phyloP scores from a whole-genome alignment of 345 rosid genomes.

The Mercurialis annua region DNA sequence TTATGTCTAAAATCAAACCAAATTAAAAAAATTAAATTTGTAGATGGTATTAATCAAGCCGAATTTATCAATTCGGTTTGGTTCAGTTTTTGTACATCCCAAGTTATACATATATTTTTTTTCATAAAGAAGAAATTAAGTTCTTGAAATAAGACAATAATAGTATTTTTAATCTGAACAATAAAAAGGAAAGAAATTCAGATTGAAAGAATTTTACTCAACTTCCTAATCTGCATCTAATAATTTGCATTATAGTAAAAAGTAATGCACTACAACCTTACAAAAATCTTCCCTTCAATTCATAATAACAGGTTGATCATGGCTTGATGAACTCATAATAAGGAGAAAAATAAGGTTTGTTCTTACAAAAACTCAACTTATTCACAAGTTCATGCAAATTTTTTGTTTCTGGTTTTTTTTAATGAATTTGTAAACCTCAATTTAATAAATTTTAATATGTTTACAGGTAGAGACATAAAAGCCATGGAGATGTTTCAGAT shows the following conservation, averaged over 20 bases:
- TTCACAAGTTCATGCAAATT: neutral
- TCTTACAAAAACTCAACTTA: neutral
- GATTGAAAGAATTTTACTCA: neutral
- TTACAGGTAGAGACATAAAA: neutral
- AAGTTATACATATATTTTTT: too few species aligned
- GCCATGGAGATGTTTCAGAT: conserved; percentile 12
- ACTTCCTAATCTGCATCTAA: neutral
- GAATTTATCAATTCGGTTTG: too few species aligned
- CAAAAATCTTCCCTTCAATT: neutral
- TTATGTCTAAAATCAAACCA: too few species aligned
- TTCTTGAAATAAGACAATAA: too few species aligned
- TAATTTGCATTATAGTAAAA: too few species aligned
- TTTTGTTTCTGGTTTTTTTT: too few species aligned
- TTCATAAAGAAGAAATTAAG: neutral
- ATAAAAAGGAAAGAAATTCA: neutral
- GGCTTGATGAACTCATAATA: neutral
- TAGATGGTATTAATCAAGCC: too few species aligned
- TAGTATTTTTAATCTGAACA: too few species aligned
- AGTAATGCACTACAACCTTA: neutral
- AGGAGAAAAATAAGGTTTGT: neutral
- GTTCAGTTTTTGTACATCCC: too few species aligned
- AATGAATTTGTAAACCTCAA: too few species aligned
- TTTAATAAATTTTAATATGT: neutral
- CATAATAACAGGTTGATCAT: neutral
- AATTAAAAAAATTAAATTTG: too few species aligned